These are phyloP conservation scores for Rhododendron simsii DNA, from an alignment of 148 eudicot species.

Conservation along the genomic window DNA sequence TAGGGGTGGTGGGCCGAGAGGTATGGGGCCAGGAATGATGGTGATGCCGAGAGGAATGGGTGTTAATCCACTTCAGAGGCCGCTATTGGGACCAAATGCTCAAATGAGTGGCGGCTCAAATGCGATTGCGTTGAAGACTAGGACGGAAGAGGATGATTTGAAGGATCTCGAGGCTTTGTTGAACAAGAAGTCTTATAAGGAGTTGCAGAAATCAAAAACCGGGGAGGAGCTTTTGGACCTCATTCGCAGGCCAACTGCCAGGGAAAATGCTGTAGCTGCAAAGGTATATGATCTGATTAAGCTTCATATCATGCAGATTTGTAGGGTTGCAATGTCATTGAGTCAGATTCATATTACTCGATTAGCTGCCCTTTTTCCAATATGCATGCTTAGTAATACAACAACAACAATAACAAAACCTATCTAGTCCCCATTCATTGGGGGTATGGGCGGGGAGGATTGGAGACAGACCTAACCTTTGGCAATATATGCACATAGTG, in stretches of 20 bases:
- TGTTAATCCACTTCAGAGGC: conserved; percentile 61
- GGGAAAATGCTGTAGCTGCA: conserved; percentile 80
- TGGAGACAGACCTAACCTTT: too few species aligned
- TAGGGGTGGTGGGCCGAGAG: conserved; percentile 55
- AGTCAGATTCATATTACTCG: neutral
- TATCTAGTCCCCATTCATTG: too few species aligned
- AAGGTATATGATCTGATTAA: conserved; percentile 36
- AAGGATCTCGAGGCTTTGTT: conserved; percentile 83
- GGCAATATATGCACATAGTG: too few species aligned
- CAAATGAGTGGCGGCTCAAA: conserved; percentile 28
- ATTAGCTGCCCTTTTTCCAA: neutral
- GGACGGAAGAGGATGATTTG: conserved; percentile 72
- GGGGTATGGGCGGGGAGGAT: too few species aligned
- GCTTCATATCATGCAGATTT: neutral
- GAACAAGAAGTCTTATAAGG: conserved; percentile 81
- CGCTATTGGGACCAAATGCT: conserved; percentile 36
- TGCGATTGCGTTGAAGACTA: conserved; percentile 34
- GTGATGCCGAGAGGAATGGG: conserved; percentile 61
- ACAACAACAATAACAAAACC: neutral
- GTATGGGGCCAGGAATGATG: conserved; percentile 47
- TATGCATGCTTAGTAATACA: neutral
- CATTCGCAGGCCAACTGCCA: conserved; percentile 86
- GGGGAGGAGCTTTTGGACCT: conserved; percentile 94
- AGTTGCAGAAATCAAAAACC: conserved; percentile 83
- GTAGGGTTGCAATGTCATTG: neutral